Percentiles rank a stretch among this genome's conserved stretches.
Evolutionary conservation across 495 filamentous ascomycete genomes (phyloP).

Genomic region (Aspergillus indologenus): DNA sequence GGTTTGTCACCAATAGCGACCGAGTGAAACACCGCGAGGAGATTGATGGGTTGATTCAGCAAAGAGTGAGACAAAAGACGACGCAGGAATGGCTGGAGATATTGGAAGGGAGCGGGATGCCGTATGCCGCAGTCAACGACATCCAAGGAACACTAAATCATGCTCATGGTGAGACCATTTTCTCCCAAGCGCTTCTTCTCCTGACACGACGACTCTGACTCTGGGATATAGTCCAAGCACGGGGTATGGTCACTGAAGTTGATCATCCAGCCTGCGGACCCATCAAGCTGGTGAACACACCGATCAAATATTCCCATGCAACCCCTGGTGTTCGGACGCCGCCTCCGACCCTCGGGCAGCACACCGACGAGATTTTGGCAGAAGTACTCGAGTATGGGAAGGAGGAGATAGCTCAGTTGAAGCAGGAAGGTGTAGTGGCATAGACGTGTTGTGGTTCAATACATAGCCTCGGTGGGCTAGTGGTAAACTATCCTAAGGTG

Average conservation of each 20-base stretch:
- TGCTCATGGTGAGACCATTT: conserved; percentile 59
- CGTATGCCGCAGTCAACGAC: conserved; percentile 94
- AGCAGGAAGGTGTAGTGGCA: conserved; percentile 65
- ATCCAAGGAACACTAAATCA: conserved; percentile 80
- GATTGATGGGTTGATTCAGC: conserved; percentile 75
- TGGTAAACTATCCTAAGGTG: not conserved
- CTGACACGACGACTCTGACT: not conserved
- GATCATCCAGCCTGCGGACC: conserved; percentile 79
- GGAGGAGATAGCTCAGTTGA: conserved; percentile 60
- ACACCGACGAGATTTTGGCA: conserved; percentile 81
- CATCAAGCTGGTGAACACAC: conserved; percentile 90
- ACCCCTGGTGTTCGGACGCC: conserved; percentile 72
- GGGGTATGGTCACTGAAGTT: conserved; percentile 84
- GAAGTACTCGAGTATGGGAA: conserved; percentile 62
- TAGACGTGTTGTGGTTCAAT: conserved; percentile 29
- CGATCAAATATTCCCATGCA: conserved; percentile 88
- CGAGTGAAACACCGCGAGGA: conserved; percentile 74
- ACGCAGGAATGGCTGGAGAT: conserved; percentile 86
- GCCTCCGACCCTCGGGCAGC: conserved; percentile 85
- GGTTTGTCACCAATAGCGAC: conserved; percentile 75
- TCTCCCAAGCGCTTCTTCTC: not conserved
- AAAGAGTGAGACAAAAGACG: conserved; percentile 69
- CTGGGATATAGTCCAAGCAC: conserved; percentile 58
- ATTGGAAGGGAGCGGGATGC: conserved; percentile 87
- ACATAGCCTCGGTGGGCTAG: not conserved